Base-by-base conservation (phyloP, 202 grass and related monocot genomes). In the Saccharum hybrid region DNA sequence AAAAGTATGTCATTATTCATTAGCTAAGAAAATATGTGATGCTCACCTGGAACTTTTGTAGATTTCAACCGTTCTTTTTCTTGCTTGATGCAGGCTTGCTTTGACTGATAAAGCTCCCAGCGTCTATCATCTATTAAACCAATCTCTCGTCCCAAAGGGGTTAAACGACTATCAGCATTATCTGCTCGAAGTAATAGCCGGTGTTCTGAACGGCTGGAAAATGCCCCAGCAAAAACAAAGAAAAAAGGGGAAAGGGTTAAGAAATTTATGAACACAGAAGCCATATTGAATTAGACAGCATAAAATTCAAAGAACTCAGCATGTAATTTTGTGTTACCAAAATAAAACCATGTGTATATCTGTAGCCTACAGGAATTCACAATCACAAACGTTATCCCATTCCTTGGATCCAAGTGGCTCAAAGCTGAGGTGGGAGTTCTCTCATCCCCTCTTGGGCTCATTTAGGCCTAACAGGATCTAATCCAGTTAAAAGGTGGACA, bases 81-180 rank as follows among this genome's bases (percentile, higher is more conserved):
- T 82, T 90, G 71, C 82, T 90, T 86, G 66, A 98, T 90, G 66
- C n/a, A 75, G 42, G 66, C 45, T 90, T 98, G 96, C 84, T 98
- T 98, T 68, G 84, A 86, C 76, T 88, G 80, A 60, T 98, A 98
- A 51, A 98, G 72, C 67, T 96, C 83, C 96, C 96, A 98, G 19
- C 86, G 89, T 65, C 92, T 90, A 66, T 96, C 93, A 86, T 96
- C 89, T 89, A 96, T 96, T 33, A 98, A 90, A 71, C 96, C 96
- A 81, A 98, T 98, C n/a, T 98, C 96, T 70, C 90, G 79, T 14
- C 87, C 96, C 56, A 96, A 86, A 92, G 93, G 93, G 59, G 93
- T 98, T 72, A 98, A 72, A 54, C 96, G 93, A 82, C 93, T 98
- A 77, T 98, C 93, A 74, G 96, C 96, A 92, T 98, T 98, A 79